phyloP scores from a whole-genome alignment of 768 basidiomycete genomes.

The Vararia minispora region DNA sequence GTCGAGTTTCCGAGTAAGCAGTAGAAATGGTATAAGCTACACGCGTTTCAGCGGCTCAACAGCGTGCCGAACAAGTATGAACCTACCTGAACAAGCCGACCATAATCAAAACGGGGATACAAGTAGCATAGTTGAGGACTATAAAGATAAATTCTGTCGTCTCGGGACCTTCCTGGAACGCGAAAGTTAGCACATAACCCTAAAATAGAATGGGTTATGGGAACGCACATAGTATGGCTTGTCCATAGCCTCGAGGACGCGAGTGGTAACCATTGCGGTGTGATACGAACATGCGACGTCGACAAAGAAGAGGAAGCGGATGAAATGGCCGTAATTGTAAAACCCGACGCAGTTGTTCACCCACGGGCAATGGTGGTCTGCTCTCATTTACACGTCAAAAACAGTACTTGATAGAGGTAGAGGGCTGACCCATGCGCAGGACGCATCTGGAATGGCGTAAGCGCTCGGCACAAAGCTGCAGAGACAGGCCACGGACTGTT shows the following conservation, averaged over 20 bases:
- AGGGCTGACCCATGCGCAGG: conserved; percentile 71
- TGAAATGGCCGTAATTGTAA: conserved; percentile 79
- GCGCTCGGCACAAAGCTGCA: background rate
- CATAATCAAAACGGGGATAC: conserved; percentile 72
- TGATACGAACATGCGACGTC: conserved; percentile 88
- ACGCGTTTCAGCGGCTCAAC: conserved; percentile 11
- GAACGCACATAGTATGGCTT: conserved; percentile 41
- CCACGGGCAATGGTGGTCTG: conserved; percentile 91
- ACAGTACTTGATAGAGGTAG: background rate
- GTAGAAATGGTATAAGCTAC: conserved; percentile 80
- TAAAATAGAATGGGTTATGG: background rate
- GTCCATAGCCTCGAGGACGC: conserved; percentile 40
- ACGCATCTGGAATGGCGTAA: conserved; percentile 44
- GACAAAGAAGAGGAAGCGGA: conserved; percentile 89
- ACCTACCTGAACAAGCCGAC: conserved; percentile 86
- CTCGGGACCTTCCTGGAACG: conserved; percentile 56
- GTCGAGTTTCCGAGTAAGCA: conserved; percentile 72
- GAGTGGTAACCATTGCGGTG: conserved; percentile 63
- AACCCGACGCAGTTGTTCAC: conserved; percentile 92
- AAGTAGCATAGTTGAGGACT: conserved; percentile 79
- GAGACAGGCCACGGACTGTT: conserved; percentile 37
- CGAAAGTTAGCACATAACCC: background rate
- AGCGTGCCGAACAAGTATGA: background rate
- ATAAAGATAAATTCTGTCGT: conserved; percentile 67
- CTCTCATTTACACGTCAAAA: conserved; percentile 7